Evolutionary conservation across 2,329 filamentous ascomycete genomes (phyloP), one percentile per base, ranked within the genome.

Genomic region (Trichoderma sp.): DNA sequence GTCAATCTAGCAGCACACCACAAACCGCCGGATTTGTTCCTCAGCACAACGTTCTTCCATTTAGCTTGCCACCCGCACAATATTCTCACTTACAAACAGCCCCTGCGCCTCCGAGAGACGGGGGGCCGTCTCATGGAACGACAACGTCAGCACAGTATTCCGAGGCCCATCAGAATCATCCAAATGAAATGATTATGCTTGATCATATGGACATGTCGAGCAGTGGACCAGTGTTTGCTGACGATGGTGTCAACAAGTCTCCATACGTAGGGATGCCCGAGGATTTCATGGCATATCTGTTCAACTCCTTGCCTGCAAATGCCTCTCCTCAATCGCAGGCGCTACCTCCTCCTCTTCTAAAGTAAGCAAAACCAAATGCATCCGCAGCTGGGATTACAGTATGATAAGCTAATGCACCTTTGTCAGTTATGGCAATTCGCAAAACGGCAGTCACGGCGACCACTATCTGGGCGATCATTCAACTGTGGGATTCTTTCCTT

Each of bases 191-290:
- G 82, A 84, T 88, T 79, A 78, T 87, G 65, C 74, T 89, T 19
- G 86, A 89, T 71, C 86, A 89, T 69, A 89, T 90, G 84, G 79
- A 85, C 52, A 84, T 85, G 74, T 83, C 84, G 17, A 89, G 88
- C 67, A 89, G 91, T 5, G 92, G 96, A 73, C 93, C 94, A 0
- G 90, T 97, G 29, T 97, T 97, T 78, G 93, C 93, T 17, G 93
- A 97, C 73, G 90, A 88, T 19, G 89, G 92, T 69, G 74, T 87
- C 48, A 94, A 92, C 72, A 92, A 94, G 67, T 97, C 93, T 3
- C 93, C 94, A 0, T 94, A 94, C 75, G 84, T 86, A 4, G 90
- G 91, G 9, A 91, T 96, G 81, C 90, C 92, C 0, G 92, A 96
- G 75, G 93, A 97, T 74, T 95, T 95, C 74, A 90, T 94, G 71